These are phyloP conservation scores for Limonium bicolor DNA, from an alignment of 148 eudicot species.

Conservation along the genomic window DNA sequence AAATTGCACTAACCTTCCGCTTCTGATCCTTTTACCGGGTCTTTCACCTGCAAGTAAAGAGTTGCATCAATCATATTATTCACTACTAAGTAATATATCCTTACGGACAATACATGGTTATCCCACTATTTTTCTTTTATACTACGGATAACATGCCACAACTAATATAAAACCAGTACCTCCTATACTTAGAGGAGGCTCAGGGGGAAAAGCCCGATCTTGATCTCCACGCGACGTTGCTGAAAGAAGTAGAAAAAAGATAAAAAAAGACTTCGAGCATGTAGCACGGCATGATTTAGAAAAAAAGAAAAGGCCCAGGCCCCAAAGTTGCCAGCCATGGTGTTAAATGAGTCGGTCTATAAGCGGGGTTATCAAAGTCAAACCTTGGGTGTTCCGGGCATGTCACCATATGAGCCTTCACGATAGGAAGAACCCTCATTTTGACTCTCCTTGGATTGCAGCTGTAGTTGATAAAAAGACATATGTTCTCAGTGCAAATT, in stretches of 20 bases:
- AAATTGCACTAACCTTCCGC: conserved; percentile 67
- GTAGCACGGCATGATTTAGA: background rate
- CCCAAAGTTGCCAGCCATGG: background rate
- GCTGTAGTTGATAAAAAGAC: conserved; percentile 21
- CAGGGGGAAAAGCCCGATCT: conserved; percentile 69
- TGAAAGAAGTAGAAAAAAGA: conserved; percentile 4
- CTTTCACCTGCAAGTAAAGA: conserved; percentile 51
- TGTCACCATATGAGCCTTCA: conserved; percentile 70
- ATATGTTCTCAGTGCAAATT: conserved; percentile 3
- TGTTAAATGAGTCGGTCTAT: background rate
- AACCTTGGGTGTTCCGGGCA: conserved; percentile 67
- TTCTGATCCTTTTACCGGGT: conserved; percentile 80
- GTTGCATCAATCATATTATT: background rate
- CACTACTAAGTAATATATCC: background rate
- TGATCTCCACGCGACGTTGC: conserved; percentile 52
- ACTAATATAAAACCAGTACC: conserved; percentile 26
- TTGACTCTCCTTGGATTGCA: conserved; percentile 87
- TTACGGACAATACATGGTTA: background rate
- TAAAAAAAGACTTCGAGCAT: background rate
- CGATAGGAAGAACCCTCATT: conserved; percentile 80
- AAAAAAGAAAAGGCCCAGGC: background rate
- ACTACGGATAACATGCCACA: background rate
- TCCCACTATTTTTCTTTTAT: background rate
- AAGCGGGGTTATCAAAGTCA: background rate
- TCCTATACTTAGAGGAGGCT: conserved; percentile 50